These are phyloP conservation scores for Exophiala oligosperma DNA, from an alignment of 2,329 filamentous ascomycete species.

Conservation along the genomic window DNA sequence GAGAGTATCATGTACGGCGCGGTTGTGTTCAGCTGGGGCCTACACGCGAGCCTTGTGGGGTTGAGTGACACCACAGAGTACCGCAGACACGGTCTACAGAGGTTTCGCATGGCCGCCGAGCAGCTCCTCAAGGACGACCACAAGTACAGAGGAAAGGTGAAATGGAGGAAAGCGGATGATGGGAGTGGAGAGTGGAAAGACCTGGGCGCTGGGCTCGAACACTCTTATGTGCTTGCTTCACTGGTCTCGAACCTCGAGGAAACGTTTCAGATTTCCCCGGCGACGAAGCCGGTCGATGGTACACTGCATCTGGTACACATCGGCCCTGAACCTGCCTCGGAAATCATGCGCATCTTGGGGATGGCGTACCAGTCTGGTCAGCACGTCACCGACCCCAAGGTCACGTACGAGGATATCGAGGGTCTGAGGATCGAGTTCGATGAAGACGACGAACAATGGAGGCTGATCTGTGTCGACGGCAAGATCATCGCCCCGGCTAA, in stretches of 20 bases:
- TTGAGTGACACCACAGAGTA: slow-evolving; percentile 86
- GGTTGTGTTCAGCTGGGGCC: slow-evolving; percentile 85
- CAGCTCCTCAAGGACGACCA: slow-evolving; percentile 51
- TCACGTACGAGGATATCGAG: slow-evolving; percentile 72
- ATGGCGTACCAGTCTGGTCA: slow-evolving; percentile 58
- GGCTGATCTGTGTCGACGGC: slow-evolving; percentile 88
- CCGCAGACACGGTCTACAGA: slow-evolving; percentile 70
- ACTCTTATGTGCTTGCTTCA: slow-evolving; percentile 75
- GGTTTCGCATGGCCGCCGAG: slow-evolving; percentile 82
- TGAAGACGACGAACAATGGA: slow-evolving; percentile 72
- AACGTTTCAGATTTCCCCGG: slow-evolving; percentile 78
- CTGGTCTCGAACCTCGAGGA: slow-evolving; percentile 80
- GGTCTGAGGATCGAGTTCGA: slow-evolving; percentile 65
- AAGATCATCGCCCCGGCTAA: slow-evolving; percentile 74
- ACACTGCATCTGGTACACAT: slow-evolving; percentile 74
- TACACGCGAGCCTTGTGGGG: slow-evolving; percentile 85
- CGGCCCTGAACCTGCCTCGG: slow-evolving; percentile 62
- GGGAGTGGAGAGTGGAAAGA: slow-evolving; percentile 18
- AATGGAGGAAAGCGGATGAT: slow-evolving; percentile 15
- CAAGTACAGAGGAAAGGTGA: slow-evolving; percentile 55
- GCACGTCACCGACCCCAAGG: slow-evolving; percentile 55
- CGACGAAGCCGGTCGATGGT: slow-evolving; percentile 68
- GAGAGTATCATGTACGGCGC: slow-evolving; percentile 59
- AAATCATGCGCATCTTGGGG: slow-evolving; percentile 75
- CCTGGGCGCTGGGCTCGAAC: slow-evolving; percentile 41